Evolutionary conservation across 192 early-diverging fungal species (phyloP).

Genomic region (Oehlia diaphana): DNA sequence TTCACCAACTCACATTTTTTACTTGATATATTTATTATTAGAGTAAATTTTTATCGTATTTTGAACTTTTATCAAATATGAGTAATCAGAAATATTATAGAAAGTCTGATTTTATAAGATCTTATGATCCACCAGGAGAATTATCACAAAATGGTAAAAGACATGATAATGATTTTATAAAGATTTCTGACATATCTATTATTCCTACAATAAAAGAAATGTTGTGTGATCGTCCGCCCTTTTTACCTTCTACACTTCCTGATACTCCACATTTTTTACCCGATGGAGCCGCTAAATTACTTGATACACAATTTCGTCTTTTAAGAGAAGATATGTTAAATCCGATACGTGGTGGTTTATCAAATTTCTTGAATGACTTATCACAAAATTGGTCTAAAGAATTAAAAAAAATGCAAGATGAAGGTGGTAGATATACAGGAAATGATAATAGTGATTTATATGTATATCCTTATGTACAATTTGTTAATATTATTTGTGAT

Average conservation of each 20-base stretch:
- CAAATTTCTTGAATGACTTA: constrained; percentile 34
- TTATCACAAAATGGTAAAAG: constrained; percentile 39
- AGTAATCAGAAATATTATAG: too few relatives aligned
- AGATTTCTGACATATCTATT: constrained; percentile 47
- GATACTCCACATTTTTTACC: constrained; percentile 49
- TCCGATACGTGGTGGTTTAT: constrained; percentile 43
- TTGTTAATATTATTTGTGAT: too few relatives aligned
- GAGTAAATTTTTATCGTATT: too few relatives aligned
- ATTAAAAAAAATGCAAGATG: constrained; percentile 12
- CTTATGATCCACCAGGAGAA: constrained; percentile 22
- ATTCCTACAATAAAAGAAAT: constrained; percentile 60
- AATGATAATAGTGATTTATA: too few relatives aligned
- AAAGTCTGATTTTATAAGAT: too few relatives aligned
- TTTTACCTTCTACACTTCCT: constrained; percentile 44
- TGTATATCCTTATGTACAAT: too few relatives aligned
- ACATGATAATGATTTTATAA: constrained; percentile 56
- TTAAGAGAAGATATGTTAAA: constrained; percentile 59
- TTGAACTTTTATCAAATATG: too few relatives aligned
- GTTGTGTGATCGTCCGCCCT: constrained; percentile 35
- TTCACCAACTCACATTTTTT: too few relatives aligned
- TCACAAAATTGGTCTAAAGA: constrained; percentile 13
- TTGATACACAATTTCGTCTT: constrained; percentile 63
- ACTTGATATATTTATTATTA: too few relatives aligned
- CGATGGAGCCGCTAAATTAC: constrained; percentile 43
- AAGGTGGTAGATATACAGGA: too few relatives aligned